Evolutionary conservation across 2,329 filamentous ascomycete genomes (phyloP).

Genomic region (Fusarium sp.): DNA sequence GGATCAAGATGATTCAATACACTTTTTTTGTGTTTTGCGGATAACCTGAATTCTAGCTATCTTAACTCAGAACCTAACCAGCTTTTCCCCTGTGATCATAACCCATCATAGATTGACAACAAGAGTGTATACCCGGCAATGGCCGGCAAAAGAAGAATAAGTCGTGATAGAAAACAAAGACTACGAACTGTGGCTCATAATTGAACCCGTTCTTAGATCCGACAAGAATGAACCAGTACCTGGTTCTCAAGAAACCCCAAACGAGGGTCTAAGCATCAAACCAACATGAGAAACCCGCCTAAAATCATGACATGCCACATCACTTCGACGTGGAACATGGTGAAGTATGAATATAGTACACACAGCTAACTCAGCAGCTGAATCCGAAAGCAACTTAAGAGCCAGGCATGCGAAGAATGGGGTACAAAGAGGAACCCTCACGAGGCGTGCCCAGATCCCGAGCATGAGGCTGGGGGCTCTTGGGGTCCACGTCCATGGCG

Average conservation of each 20-base stretch:
- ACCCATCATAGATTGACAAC: conserved; percentile 20
- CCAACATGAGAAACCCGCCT: conserved; percentile 5
- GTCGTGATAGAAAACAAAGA: conserved; percentile 6
- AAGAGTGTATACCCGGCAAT: conserved; percentile 3
- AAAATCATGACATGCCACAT: conserved; percentile 7
- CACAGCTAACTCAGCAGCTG: conserved; percentile 32
- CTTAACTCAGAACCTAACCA: conserved; percentile 6
- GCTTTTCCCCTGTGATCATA: conserved; percentile 35
- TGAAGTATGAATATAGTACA: conserved; percentile 39
- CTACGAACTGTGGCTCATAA: conserved; percentile 3
- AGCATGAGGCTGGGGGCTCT: conserved; percentile 48
- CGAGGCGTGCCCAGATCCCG: conserved; percentile 43
- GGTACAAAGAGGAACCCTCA: conserved; percentile 56
- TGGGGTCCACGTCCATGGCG: conserved; percentile 55
- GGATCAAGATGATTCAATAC: not conserved
- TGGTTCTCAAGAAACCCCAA: conserved; percentile 5
- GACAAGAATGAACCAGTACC: conserved; percentile 10
- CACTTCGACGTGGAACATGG: conserved; percentile 3
- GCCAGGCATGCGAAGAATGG: conserved; percentile 56
- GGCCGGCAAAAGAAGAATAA: conserved; percentile 14
- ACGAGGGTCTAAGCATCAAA: conserved; percentile 10
- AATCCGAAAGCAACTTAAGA: conserved; percentile 39
- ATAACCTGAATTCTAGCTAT: conserved; percentile 12
- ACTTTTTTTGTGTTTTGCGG: conserved; percentile 21
- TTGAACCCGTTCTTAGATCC: conserved; percentile 8